Evolutionary conservation across 2,329 filamentous ascomycete species (phyloP).

Genomic region (Arthrobotrys iridis): DNA sequence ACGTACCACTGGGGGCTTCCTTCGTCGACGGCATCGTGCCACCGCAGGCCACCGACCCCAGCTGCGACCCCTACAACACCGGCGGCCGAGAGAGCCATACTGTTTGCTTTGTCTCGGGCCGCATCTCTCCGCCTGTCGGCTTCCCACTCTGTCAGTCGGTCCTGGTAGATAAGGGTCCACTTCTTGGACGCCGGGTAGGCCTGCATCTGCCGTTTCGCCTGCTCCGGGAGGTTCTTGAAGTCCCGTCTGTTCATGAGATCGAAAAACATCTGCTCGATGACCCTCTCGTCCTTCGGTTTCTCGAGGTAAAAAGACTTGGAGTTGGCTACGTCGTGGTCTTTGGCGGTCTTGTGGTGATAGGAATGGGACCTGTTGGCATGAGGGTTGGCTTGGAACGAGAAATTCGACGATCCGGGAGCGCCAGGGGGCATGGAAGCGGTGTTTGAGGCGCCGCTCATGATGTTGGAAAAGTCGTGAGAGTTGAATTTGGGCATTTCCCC

Average conservation of each 20-base stretch:
- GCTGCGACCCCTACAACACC: conserved; percentile 58
- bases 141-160: conserved; percentile 91
- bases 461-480: conserved; percentile 41
- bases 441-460: neutral
- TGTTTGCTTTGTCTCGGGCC: conserved; percentile 77
- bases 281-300: conserved; percentile 79
- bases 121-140: conserved; percentile 89
- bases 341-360: conserved; percentile 25
- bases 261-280: conserved; percentile 91
- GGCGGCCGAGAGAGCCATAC: conserved; percentile 60
- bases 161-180: conserved; percentile 96
- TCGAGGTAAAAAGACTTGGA: conserved; percentile 72
- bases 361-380: conserved; percentile 29
- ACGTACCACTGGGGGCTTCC: conserved; percentile 99
- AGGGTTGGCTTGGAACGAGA: conserved; percentile 39
- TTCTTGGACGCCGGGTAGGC: conserved; percentile 94
- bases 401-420: conserved; percentile 30
- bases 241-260: conserved; percentile 96
- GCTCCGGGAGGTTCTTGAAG: conserved; percentile 95
- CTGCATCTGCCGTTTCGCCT: conserved; percentile 93
- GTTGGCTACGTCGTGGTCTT: conserved; percentile 58
- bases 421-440: conserved; percentile 11
- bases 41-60: conserved; percentile 76
- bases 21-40: conserved; percentile 75
- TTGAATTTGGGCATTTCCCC: conserved; percentile 49